Evolutionary conservation across 2,329 filamentous ascomycete genomes (phyloP), one percentile per base, ranked within the genome.

Genomic region (Remersonia thermophila): DNA sequence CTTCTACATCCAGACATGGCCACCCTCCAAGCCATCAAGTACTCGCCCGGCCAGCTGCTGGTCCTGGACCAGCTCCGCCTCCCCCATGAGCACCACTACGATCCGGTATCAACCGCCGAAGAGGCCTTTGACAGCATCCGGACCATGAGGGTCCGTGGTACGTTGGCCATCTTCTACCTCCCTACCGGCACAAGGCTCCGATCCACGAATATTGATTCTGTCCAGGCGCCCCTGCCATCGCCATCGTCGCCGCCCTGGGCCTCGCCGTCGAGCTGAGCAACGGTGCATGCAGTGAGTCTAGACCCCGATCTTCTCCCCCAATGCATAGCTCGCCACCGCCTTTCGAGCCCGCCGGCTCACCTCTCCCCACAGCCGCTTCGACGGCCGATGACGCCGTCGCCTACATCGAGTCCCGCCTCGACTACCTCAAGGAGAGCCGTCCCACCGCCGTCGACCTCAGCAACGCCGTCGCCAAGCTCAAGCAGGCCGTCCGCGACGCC

Each of bases 371-470:
- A n/a, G n/a, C n/a, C n/a, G n/a, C 5, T 5, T 10, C 25, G 8
- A 28, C 14, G 7, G 17, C 3, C 30, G 55, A 62, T 0, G 75
- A 81, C 32, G 71, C 81, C 33, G 73, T 87, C 30, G 60, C 70
- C 2, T 82, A 83, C 55, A 83, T 95, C 45, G 66, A 78, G 39
- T 67, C 76, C 32, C 84, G 83, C 38, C 67, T 98, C 30, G 78
- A 89, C 47, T 95, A 93, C 55, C 70, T 98, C 32, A 80, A 91
- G 48, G 82, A 78, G 32, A 94, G 86, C 53, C 73, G 91, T 30
- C 91, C 91, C 1, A 98, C 91, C 1, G 91, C 91, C 4, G 91
- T 98, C 32, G 94, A 98, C 55, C 70, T 98, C 38, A 82, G 80
- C 38, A 93, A 96, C 61, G 89, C 89, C 32, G 86, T 89, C 44